A percentile compares a stretch with the other conserved stretches of the same genome.
These are phyloP conservation scores for Alternaria ethzedia DNA, from an alignment of 2,329 filamentous ascomycete species.

Conservation along the genomic window DNA sequence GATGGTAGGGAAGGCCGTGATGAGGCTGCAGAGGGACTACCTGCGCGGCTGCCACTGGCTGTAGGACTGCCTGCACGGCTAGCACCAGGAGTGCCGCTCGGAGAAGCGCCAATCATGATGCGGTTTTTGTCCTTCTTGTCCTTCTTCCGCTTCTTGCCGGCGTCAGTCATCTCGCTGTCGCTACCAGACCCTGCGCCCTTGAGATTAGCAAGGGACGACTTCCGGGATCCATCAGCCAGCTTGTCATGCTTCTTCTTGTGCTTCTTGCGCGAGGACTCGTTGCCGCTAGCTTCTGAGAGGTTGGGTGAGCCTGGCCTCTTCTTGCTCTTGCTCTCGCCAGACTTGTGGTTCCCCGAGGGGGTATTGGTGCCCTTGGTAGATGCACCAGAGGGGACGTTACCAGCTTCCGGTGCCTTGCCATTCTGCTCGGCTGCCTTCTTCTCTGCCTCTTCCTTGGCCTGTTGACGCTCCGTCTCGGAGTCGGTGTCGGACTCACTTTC, in stretches of 20 bases:
- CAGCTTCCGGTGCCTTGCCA: constrained; percentile 55
- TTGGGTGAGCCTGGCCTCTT: constrained; percentile 89
- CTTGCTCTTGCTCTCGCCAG: constrained; percentile 61
- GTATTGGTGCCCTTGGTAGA: constrained; percentile 75
- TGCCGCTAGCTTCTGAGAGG: constrained; percentile 88
- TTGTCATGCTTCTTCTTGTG: constrained; percentile 50
- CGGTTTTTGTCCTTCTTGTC: constrained; percentile 64
- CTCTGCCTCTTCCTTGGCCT: constrained; percentile 63
- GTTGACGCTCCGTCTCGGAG: constrained; percentile 68
- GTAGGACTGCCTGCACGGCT: constrained; percentile 60
- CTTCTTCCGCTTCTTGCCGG: constrained; percentile 67
- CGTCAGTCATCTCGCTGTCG: constrained; percentile 74
- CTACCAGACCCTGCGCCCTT: constrained; percentile 67
- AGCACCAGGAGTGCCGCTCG: constrained; percentile 65
- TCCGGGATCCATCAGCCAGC: constrained; percentile 34
- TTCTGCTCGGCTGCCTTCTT: constrained; percentile 55
- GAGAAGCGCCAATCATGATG: constrained; percentile 61
- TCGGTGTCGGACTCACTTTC: constrained; percentile 52
- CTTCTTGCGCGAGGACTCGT: constrained; percentile 78
- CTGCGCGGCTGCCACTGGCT: constrained; percentile 40
- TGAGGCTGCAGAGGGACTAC: constrained; percentile 31
- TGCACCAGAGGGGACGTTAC: constrained; percentile 57
- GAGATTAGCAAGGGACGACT: constrained; percentile 28
- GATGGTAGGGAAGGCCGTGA: constrained; percentile 46
- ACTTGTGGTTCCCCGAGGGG: constrained; percentile 63